These are phyloP conservation scores for Diaporthe aspalathi DNA, from an alignment of 2,329 filamentous ascomycete genomes.

Conservation along the genomic window DNA sequence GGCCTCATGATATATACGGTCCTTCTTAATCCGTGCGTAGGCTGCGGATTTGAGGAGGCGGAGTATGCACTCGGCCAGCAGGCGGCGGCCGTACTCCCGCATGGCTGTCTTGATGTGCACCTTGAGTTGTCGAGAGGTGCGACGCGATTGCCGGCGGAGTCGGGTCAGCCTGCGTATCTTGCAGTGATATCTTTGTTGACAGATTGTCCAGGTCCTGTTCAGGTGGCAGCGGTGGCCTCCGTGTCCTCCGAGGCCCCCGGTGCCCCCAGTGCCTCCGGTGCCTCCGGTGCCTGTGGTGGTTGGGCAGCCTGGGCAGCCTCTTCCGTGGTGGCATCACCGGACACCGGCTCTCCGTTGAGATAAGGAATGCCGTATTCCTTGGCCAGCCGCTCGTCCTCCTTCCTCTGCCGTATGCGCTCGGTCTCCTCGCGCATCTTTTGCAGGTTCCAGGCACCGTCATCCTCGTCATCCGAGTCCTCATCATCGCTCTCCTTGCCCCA, in stretches of 20 bases:
- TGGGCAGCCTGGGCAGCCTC: conserved; percentile 15
- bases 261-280: background rate
- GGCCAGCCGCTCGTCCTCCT: conserved; percentile 78
- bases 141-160: conserved; percentile 33
- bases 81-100: conserved; percentile 33
- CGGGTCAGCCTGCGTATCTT: conserved; percentile 23
- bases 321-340: conserved; percentile 34
- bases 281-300: background rate
- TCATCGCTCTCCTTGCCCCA: conserved; percentile 79
- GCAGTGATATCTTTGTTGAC: conserved; percentile 18
- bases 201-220: conserved; percentile 7
- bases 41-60: conserved; percentile 23
- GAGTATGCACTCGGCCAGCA: conserved; percentile 24
- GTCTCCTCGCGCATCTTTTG: conserved; percentile 87
- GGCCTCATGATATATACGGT: conserved; percentile 31
- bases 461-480: conserved; percentile 74
- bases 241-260: conserved; percentile 4
- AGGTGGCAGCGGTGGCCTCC: conserved; percentile 36
- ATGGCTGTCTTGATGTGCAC: conserved; percentile 37
- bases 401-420: conserved; percentile 76
- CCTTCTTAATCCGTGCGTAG: conserved; percentile 27
- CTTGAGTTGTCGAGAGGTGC: conserved; percentile 39
- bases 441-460: conserved; percentile 77
- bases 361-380: conserved; percentile 46
- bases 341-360: conserved; percentile 39